Percentiles rank a stretch among this genome's conserved stretches.
Conservation (phyloP, 2,329 filamentous ascomycete genomes). For the Acrocalymma vagum region DNA sequence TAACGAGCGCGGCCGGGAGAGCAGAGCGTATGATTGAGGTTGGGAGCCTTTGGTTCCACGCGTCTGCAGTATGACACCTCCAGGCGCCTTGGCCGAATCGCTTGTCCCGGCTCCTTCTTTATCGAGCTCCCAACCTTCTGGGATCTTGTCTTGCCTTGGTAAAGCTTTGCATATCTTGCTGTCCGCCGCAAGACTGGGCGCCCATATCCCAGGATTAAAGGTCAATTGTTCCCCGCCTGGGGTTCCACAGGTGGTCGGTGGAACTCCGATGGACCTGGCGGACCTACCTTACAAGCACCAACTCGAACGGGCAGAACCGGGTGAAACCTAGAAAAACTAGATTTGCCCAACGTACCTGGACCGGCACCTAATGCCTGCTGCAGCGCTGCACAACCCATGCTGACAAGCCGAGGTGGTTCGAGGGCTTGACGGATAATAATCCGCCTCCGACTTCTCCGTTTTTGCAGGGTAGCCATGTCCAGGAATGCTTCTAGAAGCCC, state of each 20-base stretch:
- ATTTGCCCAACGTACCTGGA: slow-evolving; percentile 69
- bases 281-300: slow-evolving; percentile 70
- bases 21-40: slow-evolving; percentile 81
- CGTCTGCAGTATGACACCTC: slow-evolving; percentile 82
- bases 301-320: slow-evolving; percentile 77
- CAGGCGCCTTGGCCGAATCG: slow-evolving; percentile 74
- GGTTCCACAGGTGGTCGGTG: slow-evolving; percentile 78
- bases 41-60: slow-evolving; percentile 81
- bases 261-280: slow-evolving; percentile 77
- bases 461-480: slow-evolving; percentile 70
- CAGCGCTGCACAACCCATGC: slow-evolving; percentile 82
- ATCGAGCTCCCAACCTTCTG: slow-evolving; percentile 78
- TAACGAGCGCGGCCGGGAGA: too few species aligned
- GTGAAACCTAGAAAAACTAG: slow-evolving; percentile 68
- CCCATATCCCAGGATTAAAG: slow-evolving; percentile 83
- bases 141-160: slow-evolving; percentile 74
- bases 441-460: slow-evolving; percentile 74
- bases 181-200: slow-evolving; percentile 73
- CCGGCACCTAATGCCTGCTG: slow-evolving; percentile 80
- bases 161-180: slow-evolving; percentile 78
- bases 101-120: slow-evolving; percentile 73
- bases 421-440: slow-evolving; percentile 77
- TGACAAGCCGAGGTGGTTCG: slow-evolving; percentile 85
- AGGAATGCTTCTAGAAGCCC: slow-evolving; percentile 75
- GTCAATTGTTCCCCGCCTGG: slow-evolving; percentile 66